Evolutionary conservation across 768 basidiomycete genomes (phyloP).

Genomic region (Phanerochaete sordida): DNA sequence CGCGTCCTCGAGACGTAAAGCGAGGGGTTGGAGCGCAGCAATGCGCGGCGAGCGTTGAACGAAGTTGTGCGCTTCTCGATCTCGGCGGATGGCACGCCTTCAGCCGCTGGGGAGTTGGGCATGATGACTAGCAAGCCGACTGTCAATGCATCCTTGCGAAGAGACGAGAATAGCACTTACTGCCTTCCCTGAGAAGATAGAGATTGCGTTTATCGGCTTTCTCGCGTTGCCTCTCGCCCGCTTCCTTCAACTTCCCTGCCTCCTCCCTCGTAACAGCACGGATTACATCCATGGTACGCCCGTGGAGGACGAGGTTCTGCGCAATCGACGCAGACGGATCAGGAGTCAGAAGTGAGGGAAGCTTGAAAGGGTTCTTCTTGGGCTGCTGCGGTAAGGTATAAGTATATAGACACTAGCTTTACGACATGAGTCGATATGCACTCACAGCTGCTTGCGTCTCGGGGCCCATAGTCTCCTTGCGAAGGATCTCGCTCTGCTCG

Average conservation of each 20-base stretch:
- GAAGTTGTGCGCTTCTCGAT: slow-evolving; percentile 82
- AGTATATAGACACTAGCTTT: not conserved
- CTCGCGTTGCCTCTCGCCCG: slow-evolving; percentile 77
- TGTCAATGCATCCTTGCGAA: not conserved
- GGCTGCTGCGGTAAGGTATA: slow-evolving; percentile 29
- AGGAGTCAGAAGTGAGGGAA: slow-evolving; percentile 87
- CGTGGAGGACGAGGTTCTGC: slow-evolving; percentile 82
- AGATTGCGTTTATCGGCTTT: slow-evolving; percentile 95
- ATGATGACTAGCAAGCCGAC: slow-evolving; percentile 64
- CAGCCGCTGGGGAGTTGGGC: slow-evolving; percentile 80
- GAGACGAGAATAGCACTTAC: slow-evolving; percentile 40
- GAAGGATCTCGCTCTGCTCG: slow-evolving; percentile 71
- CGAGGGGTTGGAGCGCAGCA: slow-evolving; percentile 89
- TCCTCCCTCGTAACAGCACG: slow-evolving; percentile 89
- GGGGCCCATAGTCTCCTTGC: slow-evolving; percentile 55
- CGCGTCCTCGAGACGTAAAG: slow-evolving; percentile 94
- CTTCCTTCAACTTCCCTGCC: slow-evolving; percentile 85
- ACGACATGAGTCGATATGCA: slow-evolving; percentile 3
- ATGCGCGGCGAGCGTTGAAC: slow-evolving; percentile 77
- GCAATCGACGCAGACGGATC: slow-evolving; percentile 89
- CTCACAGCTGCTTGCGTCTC: slow-evolving; percentile 26
- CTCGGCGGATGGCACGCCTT: slow-evolving; percentile 65
- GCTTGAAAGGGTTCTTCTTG: slow-evolving; percentile 81
- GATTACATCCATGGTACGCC: slow-evolving; percentile 87
- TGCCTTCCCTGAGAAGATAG: slow-evolving; percentile 95